phyloP scores from a whole-genome alignment of 2,329 filamentous ascomycete species.

The Rutstroemia sp. region DNA sequence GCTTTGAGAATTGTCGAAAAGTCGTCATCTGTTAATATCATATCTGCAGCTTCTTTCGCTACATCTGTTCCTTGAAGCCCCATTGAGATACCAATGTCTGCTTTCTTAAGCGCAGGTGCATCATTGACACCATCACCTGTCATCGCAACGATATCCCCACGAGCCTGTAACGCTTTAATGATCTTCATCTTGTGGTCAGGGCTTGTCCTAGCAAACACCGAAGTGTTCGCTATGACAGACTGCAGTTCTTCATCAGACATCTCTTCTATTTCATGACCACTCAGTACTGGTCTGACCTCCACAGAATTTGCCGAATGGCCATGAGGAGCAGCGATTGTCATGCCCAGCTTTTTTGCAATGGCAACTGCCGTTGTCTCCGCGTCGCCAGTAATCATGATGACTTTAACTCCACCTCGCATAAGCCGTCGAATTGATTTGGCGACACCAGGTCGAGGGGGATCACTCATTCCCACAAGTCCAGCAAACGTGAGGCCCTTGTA shows the following conservation, averaged over 20 bases:
- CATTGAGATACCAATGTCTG: conserved; percentile 98
- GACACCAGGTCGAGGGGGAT: conserved; percentile 86
- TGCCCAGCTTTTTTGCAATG: conserved; percentile 91
- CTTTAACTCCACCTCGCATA: conserved; percentile 89
- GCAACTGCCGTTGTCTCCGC: conserved; percentile 91
- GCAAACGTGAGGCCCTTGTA: conserved; percentile 85
- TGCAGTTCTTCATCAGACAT: conserved; percentile 84
- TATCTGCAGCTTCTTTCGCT: conserved; percentile 91
- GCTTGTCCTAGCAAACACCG: conserved; percentile 92
- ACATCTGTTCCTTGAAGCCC: conserved; percentile 91
- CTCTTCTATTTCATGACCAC: conserved; percentile 84
- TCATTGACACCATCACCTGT: conserved; percentile 98
- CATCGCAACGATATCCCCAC: conserved; percentile 97
- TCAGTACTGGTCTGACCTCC: conserved; percentile 64
- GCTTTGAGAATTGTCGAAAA: conserved; percentile 88
- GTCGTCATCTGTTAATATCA: conserved; percentile 86
- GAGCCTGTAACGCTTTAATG: conserved; percentile 79
- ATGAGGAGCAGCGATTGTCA: conserved; percentile 61
- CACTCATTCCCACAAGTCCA: conserved; percentile 93
- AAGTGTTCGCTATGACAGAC: conserved; percentile 78
- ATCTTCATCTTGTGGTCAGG: conserved; percentile 99
- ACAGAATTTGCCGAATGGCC: conserved; percentile 47
- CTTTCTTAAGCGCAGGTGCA: conserved; percentile 91
- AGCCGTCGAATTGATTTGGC: conserved; percentile 80
- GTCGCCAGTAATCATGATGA: conserved; percentile 99